These are phyloP conservation scores for Alternaria dauci DNA, from an alignment of 2,329 filamentous ascomycete genomes.

Conservation along the genomic window DNA sequence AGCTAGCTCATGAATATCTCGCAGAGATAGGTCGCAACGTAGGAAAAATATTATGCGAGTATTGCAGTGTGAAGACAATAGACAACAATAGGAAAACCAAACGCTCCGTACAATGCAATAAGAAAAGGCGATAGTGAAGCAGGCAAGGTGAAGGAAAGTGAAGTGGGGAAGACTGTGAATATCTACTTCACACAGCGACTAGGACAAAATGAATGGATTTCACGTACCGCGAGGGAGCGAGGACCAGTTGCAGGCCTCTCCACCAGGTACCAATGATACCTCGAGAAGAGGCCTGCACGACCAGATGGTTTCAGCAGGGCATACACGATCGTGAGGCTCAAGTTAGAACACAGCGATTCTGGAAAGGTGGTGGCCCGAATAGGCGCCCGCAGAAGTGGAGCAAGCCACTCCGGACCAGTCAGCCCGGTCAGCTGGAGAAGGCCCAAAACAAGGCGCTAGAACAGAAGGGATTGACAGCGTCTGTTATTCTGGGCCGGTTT, in stretches of 20 bases:
- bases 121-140: conserved; percentile 39
- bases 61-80: conserved; percentile 16
- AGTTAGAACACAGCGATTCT: conserved; percentile 49
- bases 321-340: conserved; percentile 55
- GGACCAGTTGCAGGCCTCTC: conserved; percentile 48
- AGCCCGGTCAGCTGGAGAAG: conserved; percentile 46
- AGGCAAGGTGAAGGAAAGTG: conserved; percentile 26
- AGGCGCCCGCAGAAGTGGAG: conserved; percentile 49
- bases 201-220: conserved; percentile 40
- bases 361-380: conserved; percentile 47
- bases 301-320: conserved; percentile 53
- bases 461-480: conserved; percentile 28
- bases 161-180: conserved; percentile 29
- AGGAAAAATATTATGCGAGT: conserved; percentile 30
- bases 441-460: conserved; percentile 47
- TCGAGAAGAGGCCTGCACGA: conserved; percentile 49
- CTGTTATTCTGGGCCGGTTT: conserved; percentile 42
- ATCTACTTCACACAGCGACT: conserved; percentile 39
- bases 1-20: conserved; percentile 36
- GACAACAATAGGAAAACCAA: conserved; percentile 36
- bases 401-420: conserved; percentile 50
- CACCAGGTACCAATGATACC: conserved; percentile 49
- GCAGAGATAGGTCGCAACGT: conserved; percentile 37
- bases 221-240: conserved; percentile 53
- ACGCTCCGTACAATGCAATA: conserved; percentile 51